Evolutionary conservation across 83 land plant species (phyloP).

Genomic region (Diphasiastrum complanatum): DNA sequence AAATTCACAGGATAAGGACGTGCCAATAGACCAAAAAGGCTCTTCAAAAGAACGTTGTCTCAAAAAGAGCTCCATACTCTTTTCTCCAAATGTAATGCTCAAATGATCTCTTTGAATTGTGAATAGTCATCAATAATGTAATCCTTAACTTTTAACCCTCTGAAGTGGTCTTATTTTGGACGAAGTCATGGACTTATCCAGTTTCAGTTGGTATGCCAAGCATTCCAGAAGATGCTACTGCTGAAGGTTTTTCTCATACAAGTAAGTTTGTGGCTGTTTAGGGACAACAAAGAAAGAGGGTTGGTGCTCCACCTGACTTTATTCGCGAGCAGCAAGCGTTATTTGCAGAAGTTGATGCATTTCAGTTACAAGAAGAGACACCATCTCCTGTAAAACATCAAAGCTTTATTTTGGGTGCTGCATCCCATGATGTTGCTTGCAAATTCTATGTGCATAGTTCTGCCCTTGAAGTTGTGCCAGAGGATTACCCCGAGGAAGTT

Average conservation of each 20-base stretch:
- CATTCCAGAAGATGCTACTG: neutral
- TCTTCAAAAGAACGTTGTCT: no score
- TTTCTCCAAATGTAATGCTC: no score
- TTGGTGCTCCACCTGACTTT: constrained; percentile 26
- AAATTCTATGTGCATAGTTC: constrained; percentile 32
- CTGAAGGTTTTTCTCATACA: constrained; percentile 2
- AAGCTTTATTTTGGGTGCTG: constrained; percentile 30
- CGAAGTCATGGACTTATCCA: no score
- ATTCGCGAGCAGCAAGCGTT: constrained; percentile 41
- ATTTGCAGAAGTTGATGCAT: constrained; percentile 68
- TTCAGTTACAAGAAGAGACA: constrained; percentile 69
- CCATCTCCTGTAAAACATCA: constrained; percentile 45
- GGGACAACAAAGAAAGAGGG: constrained; percentile 26
- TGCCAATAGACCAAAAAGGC: no score
- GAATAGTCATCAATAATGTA: no score
- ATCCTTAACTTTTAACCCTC: no score
- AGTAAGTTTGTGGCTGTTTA: neutral
- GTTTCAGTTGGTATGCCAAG: neutral
- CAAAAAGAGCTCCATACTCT: no score
- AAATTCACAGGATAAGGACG: no score
- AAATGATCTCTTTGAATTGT: no score
- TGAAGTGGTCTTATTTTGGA: no score
- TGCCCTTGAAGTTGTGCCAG: constrained; percentile 34
- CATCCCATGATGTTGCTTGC: constrained; percentile 16
- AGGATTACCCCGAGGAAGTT: constrained; percentile 23